phyloP scores from a whole-genome alignment of 352 stramenopile species.

The Phytophthora syringae region DNA sequence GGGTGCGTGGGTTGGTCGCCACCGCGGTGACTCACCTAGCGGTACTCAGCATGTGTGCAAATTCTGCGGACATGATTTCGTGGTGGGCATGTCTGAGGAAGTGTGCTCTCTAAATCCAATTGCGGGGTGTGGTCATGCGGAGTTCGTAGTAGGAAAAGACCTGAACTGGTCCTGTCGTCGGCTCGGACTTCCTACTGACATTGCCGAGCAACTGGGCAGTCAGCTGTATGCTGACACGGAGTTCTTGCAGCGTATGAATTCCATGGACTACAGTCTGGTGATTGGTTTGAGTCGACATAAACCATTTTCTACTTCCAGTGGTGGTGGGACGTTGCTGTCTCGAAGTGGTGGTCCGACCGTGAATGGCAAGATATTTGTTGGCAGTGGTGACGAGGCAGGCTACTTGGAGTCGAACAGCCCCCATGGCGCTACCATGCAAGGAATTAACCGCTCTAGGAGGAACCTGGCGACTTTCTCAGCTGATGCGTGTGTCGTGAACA shows the following conservation, averaged over 20 bases:
- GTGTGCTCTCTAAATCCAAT: slow-evolving; percentile 70
- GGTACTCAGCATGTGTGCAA: slow-evolving; percentile 86
- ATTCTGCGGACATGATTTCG: slow-evolving; percentile 87
- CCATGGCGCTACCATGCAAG: slow-evolving; percentile 40
- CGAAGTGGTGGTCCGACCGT: slow-evolving; percentile 37
- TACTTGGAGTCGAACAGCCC: slow-evolving; percentile 72
- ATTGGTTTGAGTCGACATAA: slow-evolving; percentile 90
- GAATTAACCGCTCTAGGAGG: slow-evolving; percentile 29
- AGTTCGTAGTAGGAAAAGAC: slow-evolving; percentile 88
- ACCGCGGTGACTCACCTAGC: slow-evolving; percentile 60
- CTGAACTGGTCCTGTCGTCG: slow-evolving; percentile 86
- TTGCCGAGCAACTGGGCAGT: slow-evolving; percentile 72
- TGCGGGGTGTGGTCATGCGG: slow-evolving; percentile 66
- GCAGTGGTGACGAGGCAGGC: slow-evolving; percentile 44
- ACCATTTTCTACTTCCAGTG: slow-evolving; percentile 43
- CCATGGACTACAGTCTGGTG: slow-evolving; percentile 97
- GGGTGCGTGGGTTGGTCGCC: slow-evolving; percentile 90
- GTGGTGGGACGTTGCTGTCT: slow-evolving; percentile 39
- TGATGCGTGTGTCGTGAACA: slow-evolving; percentile 90
- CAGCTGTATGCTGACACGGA: slow-evolving; percentile 93
- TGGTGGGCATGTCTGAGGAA: slow-evolving; percentile 88
- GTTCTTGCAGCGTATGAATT: slow-evolving; percentile 95
- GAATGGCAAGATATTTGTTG: slow-evolving; percentile 43
- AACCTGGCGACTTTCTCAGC: slow-evolving; percentile 53
- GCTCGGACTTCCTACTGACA: slow-evolving; percentile 72